Evolutionary conservation across 2,329 filamentous ascomycete species (phyloP), one percentile per base, ranked within the genome.

Genomic region (Salinomyces thailandicus): DNA sequence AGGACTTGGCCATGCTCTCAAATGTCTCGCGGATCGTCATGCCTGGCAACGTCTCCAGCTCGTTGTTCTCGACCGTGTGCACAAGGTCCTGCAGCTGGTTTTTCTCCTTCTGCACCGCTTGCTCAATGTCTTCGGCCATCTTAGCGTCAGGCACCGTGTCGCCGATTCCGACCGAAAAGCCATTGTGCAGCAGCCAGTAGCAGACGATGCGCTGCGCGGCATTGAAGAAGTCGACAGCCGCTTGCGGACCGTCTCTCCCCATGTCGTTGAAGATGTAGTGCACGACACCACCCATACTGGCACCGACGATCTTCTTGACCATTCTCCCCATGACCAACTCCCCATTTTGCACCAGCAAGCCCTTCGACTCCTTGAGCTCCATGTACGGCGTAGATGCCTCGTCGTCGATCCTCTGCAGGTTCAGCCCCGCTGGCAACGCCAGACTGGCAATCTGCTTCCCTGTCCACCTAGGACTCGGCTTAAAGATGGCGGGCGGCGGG

Each of bases 21-120:
- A 99, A 98, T 0, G 91, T 96, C 57, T 94, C 86, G 69, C 93
- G 83, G 42, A 98, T 82, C 48, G 93, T 98, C 87, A 98, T 95
- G 74, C 91, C 91, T 29, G 91, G 91, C 36, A 91, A 67, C n/a
- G 87, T 77, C 61, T 99, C 91, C 31, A 98, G 76, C 50, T 79
- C 71, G 59, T 96, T 93, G 34, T 78, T 77, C 3, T 87, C 93
- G 2, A 93, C 93, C 55, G 75, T 69, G 5, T 71, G 69, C 7
- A 87, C 91, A 40, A 93, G 74, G 2, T 71, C 65, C 29, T 78
- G 76, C 38, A 98, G 87, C 48, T 87, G 77, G 1, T 69, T 69
- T 68, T 98, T 98, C 53, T 93, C 78, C 27, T 74, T 72, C 17
- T 81, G 73, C 47, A 98, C 86, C 38, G 85, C 81, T 5, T 75